Conservation (phyloP, 768 basidiomycete genomes). For the Lactifluus volemus region DNA sequence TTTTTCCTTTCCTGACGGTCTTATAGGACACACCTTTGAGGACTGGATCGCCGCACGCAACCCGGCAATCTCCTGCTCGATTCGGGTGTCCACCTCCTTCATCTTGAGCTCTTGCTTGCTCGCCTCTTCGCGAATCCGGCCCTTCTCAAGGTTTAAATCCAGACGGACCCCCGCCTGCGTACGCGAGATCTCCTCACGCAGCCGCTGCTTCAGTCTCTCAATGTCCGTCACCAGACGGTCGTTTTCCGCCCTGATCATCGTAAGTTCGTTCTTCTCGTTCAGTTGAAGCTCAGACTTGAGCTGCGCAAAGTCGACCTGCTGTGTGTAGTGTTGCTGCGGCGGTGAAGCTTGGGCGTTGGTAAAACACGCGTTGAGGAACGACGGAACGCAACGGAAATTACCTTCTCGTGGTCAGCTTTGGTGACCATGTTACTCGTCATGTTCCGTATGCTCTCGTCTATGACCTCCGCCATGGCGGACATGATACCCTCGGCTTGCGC, state of each 20-base stretch:
- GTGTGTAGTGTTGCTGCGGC: constrained; percentile 77
- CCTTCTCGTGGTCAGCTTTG: constrained; percentile 95
- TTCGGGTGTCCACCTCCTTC: constrained; percentile 94
- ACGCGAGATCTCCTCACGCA: constrained; percentile 84
- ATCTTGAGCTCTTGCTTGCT: constrained; percentile 91
- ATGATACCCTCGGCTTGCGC: constrained; percentile 96
- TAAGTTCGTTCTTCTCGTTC: constrained; percentile 94
- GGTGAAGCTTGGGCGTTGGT: neutral
- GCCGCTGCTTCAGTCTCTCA: constrained; percentile 88
- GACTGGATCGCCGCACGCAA: constrained; percentile 77
- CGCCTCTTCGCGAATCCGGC: constrained; percentile 88
- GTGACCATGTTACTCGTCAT: constrained; percentile 97
- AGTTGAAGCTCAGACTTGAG: constrained; percentile 94
- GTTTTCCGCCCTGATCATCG: constrained; percentile 93
- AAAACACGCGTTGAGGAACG: neutral
- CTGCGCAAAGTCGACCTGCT: constrained; percentile 95
- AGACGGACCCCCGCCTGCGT: constrained; percentile 91
- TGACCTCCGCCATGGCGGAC: constrained; percentile 93
- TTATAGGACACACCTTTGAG: constrained; percentile 50
- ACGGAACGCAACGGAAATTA: constrained; percentile 21
- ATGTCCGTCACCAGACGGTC: constrained; percentile 88
- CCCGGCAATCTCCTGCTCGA: constrained; percentile 91
- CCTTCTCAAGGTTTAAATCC: constrained; percentile 95
- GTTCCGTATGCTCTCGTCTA: constrained; percentile 92
- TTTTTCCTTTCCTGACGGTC: neutral